Conservation (phyloP, 1,139 yeast species). For the Magnusiomyces tetraspermus region DNA sequence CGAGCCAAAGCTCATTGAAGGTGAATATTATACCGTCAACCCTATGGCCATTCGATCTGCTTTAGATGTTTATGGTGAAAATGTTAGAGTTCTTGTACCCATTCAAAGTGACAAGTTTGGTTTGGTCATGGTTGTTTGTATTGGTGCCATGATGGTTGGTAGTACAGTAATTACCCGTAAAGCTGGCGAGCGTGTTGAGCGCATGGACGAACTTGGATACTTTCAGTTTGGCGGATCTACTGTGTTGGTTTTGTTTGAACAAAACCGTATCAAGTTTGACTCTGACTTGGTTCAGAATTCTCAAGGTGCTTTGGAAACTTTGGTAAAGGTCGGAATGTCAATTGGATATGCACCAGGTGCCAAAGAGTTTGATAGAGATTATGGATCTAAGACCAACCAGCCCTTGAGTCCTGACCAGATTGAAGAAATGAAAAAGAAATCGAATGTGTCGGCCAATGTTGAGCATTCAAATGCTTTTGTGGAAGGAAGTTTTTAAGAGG, state of each 20-base stretch:
- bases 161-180: conserved; percentile 67
- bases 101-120: conserved; percentile 70
- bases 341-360: conserved; percentile 53
- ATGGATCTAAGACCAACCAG: background rate
- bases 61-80: conserved; percentile 88
- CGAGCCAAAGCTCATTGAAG: conserved; percentile 58
- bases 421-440: background rate
- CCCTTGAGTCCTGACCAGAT: background rate
- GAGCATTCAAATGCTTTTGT: background rate
- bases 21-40: conserved; percentile 91
- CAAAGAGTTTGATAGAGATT: conserved; percentile 20
- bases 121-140: conserved; percentile 63
- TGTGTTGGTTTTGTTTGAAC: conserved; percentile 49
- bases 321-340: conserved; percentile 84
- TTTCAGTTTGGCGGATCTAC: conserved; percentile 97
- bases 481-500: background rate
- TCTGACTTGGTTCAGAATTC: conserved; percentile 66
- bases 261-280: conserved; percentile 48
- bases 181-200: conserved; percentile 46
- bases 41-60: conserved; percentile 93
- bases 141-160: conserved; percentile 99
- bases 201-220: conserved; percentile 85
- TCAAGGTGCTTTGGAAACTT: conserved; percentile 60
- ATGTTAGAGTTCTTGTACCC: conserved; percentile 68
- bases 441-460: background rate